Conservation (phyloP, 2,329 filamentous ascomycete species). For the Bipolaris gigantea region DNA sequence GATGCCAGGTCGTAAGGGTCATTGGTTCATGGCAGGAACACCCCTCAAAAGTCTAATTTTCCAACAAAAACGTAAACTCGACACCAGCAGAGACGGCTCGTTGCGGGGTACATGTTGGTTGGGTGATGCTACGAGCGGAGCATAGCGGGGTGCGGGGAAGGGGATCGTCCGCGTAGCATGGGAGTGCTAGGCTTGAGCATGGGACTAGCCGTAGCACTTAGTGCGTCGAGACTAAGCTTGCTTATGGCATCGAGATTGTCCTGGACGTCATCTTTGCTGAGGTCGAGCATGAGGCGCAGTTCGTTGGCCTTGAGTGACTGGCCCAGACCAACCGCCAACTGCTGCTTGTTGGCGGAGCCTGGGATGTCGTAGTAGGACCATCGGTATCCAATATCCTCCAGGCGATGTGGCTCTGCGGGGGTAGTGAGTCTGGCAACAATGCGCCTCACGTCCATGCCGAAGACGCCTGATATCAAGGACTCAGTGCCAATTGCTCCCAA, state of each 20-base stretch:
- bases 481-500: conserved; percentile 37
- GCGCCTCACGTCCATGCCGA: conserved; percentile 43
- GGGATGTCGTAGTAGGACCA: conserved; percentile 42
- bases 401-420: conserved; percentile 37
- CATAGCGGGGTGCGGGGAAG: conserved; percentile 37
- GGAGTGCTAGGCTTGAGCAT: conserved; percentile 42
- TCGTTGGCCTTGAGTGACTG: conserved; percentile 41
- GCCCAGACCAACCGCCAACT: conserved; percentile 42
- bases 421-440: conserved; percentile 36
- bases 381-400: conserved; percentile 36
- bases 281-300: conserved; percentile 42
- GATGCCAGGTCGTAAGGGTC: neutral
- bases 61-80: neutral
- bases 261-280: conserved; percentile 42
- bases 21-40: neutral
- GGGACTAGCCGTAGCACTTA: conserved; percentile 42
- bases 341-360: conserved; percentile 32
- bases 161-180: conserved; percentile 39
- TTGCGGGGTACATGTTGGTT: neutral
- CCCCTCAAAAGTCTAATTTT: neutral
- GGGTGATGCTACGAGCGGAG: conserved; percentile 15
- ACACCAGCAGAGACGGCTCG: neutral
- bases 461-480: conserved; percentile 39
- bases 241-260: conserved; percentile 42
- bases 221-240: conserved; percentile 42